Evolutionary conservation across 768 basidiomycete species (phyloP).

Genomic region (Phanerochaete carnosa): DNA sequence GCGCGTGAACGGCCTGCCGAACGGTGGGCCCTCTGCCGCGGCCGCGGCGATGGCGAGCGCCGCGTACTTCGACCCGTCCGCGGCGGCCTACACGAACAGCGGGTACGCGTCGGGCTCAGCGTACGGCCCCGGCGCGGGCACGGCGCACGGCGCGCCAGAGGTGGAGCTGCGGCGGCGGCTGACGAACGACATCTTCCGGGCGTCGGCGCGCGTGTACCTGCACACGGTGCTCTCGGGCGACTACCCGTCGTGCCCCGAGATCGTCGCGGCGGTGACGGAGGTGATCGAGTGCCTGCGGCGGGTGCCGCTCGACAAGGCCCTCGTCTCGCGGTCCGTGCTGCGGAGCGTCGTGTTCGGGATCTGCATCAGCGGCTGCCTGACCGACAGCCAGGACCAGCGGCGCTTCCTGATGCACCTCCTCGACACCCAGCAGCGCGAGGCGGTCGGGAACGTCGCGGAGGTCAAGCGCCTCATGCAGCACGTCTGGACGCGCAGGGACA

Average conservation of each 20-base stretch:
- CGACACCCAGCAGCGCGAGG: conserved; percentile 46
- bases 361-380: conserved; percentile 69
- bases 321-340: conserved; percentile 50
- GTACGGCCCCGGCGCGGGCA: conserved; percentile 7
- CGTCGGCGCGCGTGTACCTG: conserved; percentile 71
- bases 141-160: conserved; percentile 15
- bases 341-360: conserved; percentile 78
- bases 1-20: conserved; percentile 14
- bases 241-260: conserved; percentile 62
- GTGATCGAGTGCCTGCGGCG: conserved; percentile 45
- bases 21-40: conserved; percentile 4
- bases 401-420: conserved; percentile 43
- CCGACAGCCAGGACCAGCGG: conserved; percentile 45
- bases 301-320: conserved; percentile 32
- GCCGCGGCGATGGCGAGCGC: not conserved
- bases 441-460: conserved; percentile 63
- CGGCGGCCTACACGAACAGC: not conserved
- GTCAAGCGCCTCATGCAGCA: conserved; percentile 49
- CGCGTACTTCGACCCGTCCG: not conserved
- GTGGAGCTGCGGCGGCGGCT: conserved; percentile 31
- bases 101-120: conserved; percentile 3
- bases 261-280: conserved; percentile 49
- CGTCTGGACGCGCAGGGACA: conserved; percentile 51
- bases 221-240: conserved; percentile 76
- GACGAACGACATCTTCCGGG: conserved; percentile 57